Base-by-base conservation (phyloP, 163 green algal species). In the Picocystis sp. region DNA sequence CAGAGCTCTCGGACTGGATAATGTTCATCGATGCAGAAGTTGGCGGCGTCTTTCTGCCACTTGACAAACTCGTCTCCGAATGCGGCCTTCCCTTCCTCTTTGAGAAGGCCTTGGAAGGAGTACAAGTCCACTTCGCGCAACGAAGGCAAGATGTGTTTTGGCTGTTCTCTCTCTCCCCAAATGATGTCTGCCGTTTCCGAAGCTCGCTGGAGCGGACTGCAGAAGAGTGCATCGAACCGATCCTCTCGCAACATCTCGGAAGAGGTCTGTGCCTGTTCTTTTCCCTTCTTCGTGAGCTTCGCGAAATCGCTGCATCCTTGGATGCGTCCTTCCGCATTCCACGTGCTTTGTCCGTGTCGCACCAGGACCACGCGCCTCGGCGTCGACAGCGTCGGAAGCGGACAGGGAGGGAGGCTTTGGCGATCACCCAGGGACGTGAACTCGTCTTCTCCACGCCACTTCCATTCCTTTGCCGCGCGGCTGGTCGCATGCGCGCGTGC, bases 111-210 rank as follows among this genome's bases (percentile, higher is more conserved):
- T 69, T 95, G 82, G 53, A 98, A 95, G 0, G 78, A 81, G 65
- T 96, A 97, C 1, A 98, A 67, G 64, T 98, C 89, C 19, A 98
- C 81, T 60, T 98, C 89, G 0, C 89, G 62, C 25, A 94, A 69
- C 15, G 61, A 62, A 1, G 74, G 67, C 34, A 95, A 58, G 8
- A 74, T 22, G 21, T 46, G 14, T 14, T 22, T 2, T 8, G 29
- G 44, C 24, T 52, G 62, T 11, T 24, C n/a, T 3, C 69, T 55
- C 25, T 57, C 44, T 9, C 45, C 57, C 76, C 74, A 88, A 3
- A 97, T 72, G 35, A 94, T 83, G 19, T 91, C 69, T 0, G 79
- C 79, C 11, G 89, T 98, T 52, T 89, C 25, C 0, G 21, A 55
- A 9, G 89, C 81, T 0, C 89, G 66, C 2, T 62, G 53, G 23